phyloP scores from a whole-genome alignment of 2,329 filamentous ascomycete species.

The Phyllosticta capitalensis region DNA sequence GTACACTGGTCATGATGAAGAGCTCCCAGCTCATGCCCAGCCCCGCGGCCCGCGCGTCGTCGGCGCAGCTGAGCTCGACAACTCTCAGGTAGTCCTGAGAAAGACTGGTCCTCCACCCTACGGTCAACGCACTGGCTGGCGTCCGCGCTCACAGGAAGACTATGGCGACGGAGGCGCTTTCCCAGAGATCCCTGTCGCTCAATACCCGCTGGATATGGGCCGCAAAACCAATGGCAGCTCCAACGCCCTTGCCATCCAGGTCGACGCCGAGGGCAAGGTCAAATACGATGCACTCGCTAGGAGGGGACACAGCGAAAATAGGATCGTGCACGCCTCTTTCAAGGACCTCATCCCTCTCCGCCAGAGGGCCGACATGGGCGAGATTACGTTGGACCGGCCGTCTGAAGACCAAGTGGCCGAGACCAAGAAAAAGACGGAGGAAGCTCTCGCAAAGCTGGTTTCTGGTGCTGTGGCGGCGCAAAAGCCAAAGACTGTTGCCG shows the following conservation, averaged over 20 bases:
- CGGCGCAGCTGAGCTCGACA: constrained; percentile 68
- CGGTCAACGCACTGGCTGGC: constrained; percentile 79
- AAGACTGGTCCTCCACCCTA: constrained; percentile 80
- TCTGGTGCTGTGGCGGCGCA: constrained; percentile 81
- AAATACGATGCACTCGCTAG: constrained; percentile 94
- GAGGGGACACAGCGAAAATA: constrained; percentile 72
- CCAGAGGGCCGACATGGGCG: constrained; percentile 85
- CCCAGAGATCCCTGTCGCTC: constrained; percentile 84
- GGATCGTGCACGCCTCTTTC: constrained; percentile 90
- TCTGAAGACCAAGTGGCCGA: constrained; percentile 74
- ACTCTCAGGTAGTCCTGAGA: constrained; percentile 63
- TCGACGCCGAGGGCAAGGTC: constrained; percentile 83
- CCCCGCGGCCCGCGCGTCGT: constrained; percentile 76
- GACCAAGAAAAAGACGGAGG: constrained; percentile 80
- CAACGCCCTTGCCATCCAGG: constrained; percentile 86
- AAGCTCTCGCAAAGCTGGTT: constrained; percentile 72
- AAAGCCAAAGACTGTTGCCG: constrained; percentile 90
- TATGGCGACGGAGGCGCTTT: constrained; percentile 96
- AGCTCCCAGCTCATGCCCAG: constrained; percentile 59
- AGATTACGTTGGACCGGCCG: constrained; percentile 77
- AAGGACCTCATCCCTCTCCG: constrained; percentile 92
- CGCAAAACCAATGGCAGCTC: constrained; percentile 59
- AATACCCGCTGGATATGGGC: constrained; percentile 95
- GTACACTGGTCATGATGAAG: constrained; percentile 84
- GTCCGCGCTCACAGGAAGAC: constrained; percentile 78